phyloP scores from a whole-genome alignment of 2,329 filamentous ascomycete genomes.

The Phialophora tarda region DNA sequence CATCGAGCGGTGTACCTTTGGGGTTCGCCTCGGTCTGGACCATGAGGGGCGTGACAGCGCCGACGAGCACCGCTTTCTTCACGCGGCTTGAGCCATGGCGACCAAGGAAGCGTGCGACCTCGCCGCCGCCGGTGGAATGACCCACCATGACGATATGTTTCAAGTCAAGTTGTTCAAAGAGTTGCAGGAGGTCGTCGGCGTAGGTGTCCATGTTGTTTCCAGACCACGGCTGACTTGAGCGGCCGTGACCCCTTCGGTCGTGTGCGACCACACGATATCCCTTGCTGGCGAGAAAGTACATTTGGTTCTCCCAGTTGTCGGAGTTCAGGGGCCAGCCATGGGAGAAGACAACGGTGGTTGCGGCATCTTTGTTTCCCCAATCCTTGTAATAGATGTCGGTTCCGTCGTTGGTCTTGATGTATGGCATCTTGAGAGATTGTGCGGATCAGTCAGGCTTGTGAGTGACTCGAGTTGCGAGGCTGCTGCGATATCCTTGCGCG shows the following conservation, averaged over 20 bases:
- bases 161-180: constrained; percentile 47
- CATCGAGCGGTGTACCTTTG: constrained; percentile 45
- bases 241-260: constrained; percentile 48
- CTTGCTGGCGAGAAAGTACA: constrained; percentile 47
- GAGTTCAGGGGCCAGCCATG: constrained; percentile 51
- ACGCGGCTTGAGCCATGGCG: constrained; percentile 48
- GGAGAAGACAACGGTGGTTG: constrained; percentile 45
- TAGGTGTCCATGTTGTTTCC: constrained; percentile 51
- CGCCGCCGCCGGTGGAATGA: constrained; percentile 52
- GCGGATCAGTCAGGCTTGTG: too few species aligned
- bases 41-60: constrained; percentile 48
- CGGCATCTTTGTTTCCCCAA: constrained; percentile 49
- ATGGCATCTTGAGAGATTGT: constrained; percentile 37
- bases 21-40: constrained; percentile 45
- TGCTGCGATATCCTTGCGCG: background rate
- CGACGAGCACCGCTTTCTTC: constrained; percentile 49
- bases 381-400: constrained; percentile 52
- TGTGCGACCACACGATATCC: constrained; percentile 49
- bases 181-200: constrained; percentile 47
- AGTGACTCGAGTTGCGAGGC: background rate
- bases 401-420: constrained; percentile 48
- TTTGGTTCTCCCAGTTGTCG: constrained; percentile 51
- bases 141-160: constrained; percentile 47
- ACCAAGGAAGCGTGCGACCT: constrained; percentile 47
- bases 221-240: constrained; percentile 49